These are phyloP conservation scores for Ceratobasidium theobromae DNA, from an alignment of 1,284 basidiomycete species.

Conservation along the genomic window DNA sequence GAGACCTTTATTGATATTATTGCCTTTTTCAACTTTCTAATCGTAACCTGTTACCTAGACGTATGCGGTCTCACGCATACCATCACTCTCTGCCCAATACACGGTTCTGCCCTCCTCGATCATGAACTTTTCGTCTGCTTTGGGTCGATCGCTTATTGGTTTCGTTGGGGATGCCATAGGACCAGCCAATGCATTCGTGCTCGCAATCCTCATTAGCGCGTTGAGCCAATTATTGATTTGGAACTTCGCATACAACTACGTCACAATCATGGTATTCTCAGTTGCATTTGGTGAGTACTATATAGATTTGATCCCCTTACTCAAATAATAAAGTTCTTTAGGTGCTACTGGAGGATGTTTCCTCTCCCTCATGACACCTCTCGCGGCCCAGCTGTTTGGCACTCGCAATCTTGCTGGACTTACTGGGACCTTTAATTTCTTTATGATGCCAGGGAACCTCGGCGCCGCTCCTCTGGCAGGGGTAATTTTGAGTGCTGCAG, in stretches of 20 bases:
- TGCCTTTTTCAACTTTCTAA: conserved; percentile 31
- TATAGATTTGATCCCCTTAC: not conserved
- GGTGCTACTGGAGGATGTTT: conserved; percentile 10
- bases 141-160: conserved; percentile 38
- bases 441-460: conserved; percentile 35
- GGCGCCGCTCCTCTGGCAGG: conserved; percentile 37
- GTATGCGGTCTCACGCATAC: conserved; percentile 36
- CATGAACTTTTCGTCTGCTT: conserved; percentile 38
- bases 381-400: conserved; percentile 38
- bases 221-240: conserved; percentile 38
- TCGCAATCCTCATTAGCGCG: conserved; percentile 37
- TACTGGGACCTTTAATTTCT: conserved; percentile 38
- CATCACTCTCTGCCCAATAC: conserved; percentile 32
- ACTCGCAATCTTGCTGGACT: conserved; percentile 38
- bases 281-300: conserved; percentile 36
- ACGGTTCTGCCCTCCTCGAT: conserved; percentile 37
- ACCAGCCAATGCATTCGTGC: conserved; percentile 38
- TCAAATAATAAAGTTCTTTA: not conserved
- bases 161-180: conserved; percentile 38
- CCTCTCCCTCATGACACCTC: conserved; percentile 37
- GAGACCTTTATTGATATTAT: conserved; percentile 17
- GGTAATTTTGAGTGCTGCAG: conserved; percentile 35
- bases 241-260: conserved; percentile 39
- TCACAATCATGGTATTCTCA: conserved; percentile 37
- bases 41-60: conserved; percentile 17